These are phyloP conservation scores for Microstegium vimineum DNA, from an alignment of 176 grass and related monocot genomes.

Conservation along the genomic window DNA sequence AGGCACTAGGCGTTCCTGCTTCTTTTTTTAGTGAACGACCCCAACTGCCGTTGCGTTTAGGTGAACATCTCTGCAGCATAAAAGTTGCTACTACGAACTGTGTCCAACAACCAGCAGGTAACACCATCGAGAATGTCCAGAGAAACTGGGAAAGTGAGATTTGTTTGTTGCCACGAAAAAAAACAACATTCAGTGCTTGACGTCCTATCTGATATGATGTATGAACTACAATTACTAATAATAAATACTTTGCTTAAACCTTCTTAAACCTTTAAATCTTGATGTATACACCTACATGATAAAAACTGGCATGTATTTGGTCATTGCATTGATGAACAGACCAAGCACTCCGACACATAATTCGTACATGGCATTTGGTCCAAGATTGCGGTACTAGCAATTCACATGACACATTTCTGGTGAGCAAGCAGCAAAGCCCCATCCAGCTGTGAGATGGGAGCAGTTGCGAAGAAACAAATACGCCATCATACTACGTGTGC, in stretches of 20 bases:
- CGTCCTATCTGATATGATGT: slow-evolving; percentile 15
- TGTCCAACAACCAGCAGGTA: slow-evolving; percentile 8
- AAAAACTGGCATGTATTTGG: neutral
- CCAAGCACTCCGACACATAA: neutral
- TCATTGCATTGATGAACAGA: neutral
- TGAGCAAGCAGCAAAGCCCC: slow-evolving; percentile 12
- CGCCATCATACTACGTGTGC: slow-evolving; percentile 15
- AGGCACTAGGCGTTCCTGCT: slow-evolving; percentile 17
- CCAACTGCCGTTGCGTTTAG: neutral
- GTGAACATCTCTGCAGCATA: neutral
- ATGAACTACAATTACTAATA: neutral
- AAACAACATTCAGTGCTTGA: slow-evolving; percentile 9
- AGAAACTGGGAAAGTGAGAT: slow-evolving; percentile 14
- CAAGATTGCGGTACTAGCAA: slow-evolving; percentile 3
- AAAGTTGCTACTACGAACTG: neutral
- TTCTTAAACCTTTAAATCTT: neutral
- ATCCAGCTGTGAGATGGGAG: slow-evolving; percentile 40
- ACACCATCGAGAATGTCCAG: neutral
- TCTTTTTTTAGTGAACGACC: neutral
- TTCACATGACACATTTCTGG: slow-evolving; percentile 22
- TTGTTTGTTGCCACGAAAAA: slow-evolving; percentile 8
- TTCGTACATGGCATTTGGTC: neutral
- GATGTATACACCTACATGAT: neutral
- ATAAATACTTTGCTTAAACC: neutral
- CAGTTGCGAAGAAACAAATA: slow-evolving; percentile 42